Evolutionary conservation across 352 stramenopile genomes (phyloP).

Genomic region (Phytophthora capsici): DNA sequence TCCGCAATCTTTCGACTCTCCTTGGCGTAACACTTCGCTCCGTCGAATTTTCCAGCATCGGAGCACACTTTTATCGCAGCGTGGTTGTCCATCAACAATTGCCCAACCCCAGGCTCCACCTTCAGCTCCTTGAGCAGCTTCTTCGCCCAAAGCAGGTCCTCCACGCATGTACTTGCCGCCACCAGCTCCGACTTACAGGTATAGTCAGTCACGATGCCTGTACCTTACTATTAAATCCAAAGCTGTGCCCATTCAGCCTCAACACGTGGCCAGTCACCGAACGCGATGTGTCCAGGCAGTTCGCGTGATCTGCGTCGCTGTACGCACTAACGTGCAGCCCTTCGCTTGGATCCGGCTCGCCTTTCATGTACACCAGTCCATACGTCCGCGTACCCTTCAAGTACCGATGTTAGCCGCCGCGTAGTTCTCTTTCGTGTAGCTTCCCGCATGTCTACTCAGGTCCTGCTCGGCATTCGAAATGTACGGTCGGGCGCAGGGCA

Average conservation of each 20-base stretch:
- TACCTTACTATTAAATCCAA: slow-evolving; percentile 17
- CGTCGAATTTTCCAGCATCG: slow-evolving; percentile 5
- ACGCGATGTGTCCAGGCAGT: slow-evolving; percentile 1
- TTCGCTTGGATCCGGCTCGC: background rate
- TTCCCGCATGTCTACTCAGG: background rate
- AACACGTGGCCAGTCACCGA: slow-evolving; percentile 4
- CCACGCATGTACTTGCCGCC: background rate
- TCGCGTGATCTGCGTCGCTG: slow-evolving; percentile 9
- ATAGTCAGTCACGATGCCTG: slow-evolving; percentile 2
- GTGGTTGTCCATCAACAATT: background rate
- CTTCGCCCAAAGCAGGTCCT: slow-evolving; percentile 3
- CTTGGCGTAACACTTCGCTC: slow-evolving; percentile 8
- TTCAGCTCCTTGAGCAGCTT: slow-evolving; percentile 1
- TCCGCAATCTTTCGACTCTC: slow-evolving; percentile 4
- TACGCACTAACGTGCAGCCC: background rate
- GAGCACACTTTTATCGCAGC: slow-evolving; percentile 2
- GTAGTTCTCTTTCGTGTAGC: slow-evolving; percentile 4
- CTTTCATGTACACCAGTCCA: background rate
- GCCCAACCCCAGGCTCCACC: background rate
- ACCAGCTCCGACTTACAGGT: slow-evolving; percentile 16
- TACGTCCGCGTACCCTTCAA: background rate
- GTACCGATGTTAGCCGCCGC: background rate
- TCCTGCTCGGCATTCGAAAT: background rate
- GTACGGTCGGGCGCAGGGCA: background rate
- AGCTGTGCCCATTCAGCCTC: slow-evolving; percentile 1